phyloP scores from a whole-genome alignment of 2,329 filamentous ascomycete genomes.

The Trichoderma atrobrunneum region DNA sequence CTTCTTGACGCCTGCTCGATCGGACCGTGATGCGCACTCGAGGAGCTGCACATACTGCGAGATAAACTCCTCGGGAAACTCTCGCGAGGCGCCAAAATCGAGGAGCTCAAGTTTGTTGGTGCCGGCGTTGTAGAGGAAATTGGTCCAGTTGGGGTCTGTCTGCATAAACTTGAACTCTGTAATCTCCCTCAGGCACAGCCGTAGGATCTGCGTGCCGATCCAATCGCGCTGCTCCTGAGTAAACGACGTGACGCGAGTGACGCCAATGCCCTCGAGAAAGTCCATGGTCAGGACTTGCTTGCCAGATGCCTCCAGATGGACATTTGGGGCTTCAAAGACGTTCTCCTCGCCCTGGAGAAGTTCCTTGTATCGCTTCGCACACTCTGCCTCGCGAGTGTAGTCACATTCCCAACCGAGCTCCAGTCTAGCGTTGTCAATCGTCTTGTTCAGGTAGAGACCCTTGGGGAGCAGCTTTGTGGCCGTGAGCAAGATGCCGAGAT shows the following conservation, averaged over 20 bases:
- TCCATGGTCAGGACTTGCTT: slow-evolving; percentile 90
- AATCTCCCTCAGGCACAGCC: slow-evolving; percentile 88
- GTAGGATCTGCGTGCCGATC: slow-evolving; percentile 92
- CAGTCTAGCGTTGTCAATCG: slow-evolving; percentile 87
- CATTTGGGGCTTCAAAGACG: slow-evolving; percentile 75
- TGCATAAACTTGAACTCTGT: slow-evolving; percentile 98
- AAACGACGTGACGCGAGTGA: slow-evolving; percentile 75
- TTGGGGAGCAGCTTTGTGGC: slow-evolving; percentile 87
- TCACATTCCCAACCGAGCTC: slow-evolving; percentile 98
- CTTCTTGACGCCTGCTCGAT: slow-evolving; percentile 60
- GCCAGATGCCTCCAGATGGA: slow-evolving; percentile 76
- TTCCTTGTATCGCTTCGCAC: slow-evolving; percentile 69
- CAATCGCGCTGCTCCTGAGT: slow-evolving; percentile 85
- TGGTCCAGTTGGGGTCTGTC: slow-evolving; percentile 99
- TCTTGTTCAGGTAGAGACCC: slow-evolving; percentile 92
- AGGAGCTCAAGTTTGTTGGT: slow-evolving; percentile 79
- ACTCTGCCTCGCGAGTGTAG: slow-evolving; percentile 84
- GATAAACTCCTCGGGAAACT: slow-evolving; percentile 79
- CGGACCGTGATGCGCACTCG: slow-evolving; percentile 70
- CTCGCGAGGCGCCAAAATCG: slow-evolving; percentile 90
- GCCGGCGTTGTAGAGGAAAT: slow-evolving; percentile 83
- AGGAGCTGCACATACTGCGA: slow-evolving; percentile 76
- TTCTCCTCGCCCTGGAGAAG: slow-evolving; percentile 66
- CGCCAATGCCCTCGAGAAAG: slow-evolving; percentile 79
- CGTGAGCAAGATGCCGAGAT: slow-evolving; percentile 84